Base-by-base conservation (phyloP, 2,329 filamentous ascomycete genomes). In the Venturia oleaginea region DNA sequence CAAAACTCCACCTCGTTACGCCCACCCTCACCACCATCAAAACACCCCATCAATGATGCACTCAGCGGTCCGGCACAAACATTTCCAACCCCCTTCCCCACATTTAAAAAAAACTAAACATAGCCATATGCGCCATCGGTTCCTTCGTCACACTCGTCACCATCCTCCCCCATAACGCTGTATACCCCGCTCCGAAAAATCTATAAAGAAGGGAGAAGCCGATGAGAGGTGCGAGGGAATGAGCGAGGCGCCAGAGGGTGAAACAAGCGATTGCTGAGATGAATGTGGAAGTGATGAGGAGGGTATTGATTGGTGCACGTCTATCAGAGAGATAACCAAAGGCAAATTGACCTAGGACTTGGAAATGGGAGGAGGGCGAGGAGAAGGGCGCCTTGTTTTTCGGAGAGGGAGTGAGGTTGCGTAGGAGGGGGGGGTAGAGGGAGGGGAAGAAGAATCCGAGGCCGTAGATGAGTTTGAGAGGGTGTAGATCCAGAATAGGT, bases 361-460 rank as follows among this genome's bases (percentile, higher is more conserved):
- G 51, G 55, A 42, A 8, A 62, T 19, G 40, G 42, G 34, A 62
- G 55, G 15, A 65, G 22, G 19, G 46, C 43, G 24, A 65, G 64
- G 30, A 65, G 32, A 22, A 65, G 34, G 24, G 43, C 51, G 19
- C 63, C 63, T 27, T 37, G 24, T n/a, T 32, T 46, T 38, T 34
- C 15, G 27, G 54, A 62, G 22, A 64, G n/a, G 10, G 32, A 55
- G 37, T 4, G 63, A 42, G 1, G 51, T 42, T 6, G 63, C 63
- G 42, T 61, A 61, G 6, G 55, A 64, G 8, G 65, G 62, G 62
- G 8, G 64, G 54, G 38, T 61, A 61, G 5, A 66, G 40, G 4
- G 24, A 48, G n/a, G 65, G 62, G 22, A 66, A 55, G 62, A 60
- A 66, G 42, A 46, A 66, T 11, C 51, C 62, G n/a, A 66, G 46